Conservation (phyloP, 345 rosid species). For the Aegle marmelos region DNA sequence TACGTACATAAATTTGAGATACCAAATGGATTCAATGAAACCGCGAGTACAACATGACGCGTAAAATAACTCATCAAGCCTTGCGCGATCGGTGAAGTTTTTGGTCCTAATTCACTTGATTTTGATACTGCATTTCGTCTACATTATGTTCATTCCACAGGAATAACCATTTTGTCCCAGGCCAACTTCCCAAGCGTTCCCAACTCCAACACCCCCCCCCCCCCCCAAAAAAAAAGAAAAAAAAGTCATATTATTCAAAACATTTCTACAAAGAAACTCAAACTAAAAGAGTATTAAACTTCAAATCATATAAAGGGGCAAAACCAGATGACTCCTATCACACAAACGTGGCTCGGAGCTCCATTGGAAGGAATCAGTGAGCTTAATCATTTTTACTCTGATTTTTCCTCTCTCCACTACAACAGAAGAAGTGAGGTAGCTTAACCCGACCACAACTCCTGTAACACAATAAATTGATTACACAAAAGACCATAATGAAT, state of each 20-base stretch:
- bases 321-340: not conserved
- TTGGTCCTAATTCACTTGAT: too few species aligned
- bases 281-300: not conserved
- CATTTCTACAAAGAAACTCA: not conserved
- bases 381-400: slow-evolving; percentile 10
- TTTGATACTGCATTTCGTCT: not conserved
- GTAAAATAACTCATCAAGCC: not conserved
- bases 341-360: not conserved
- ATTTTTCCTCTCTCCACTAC: slow-evolving; percentile 71
- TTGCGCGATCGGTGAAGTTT: not conserved
- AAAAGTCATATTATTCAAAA: not conserved
- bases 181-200: too few species aligned
- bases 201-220: too few species aligned
- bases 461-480: slow-evolving; percentile 14
- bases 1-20: too few species aligned
- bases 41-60: not conserved
- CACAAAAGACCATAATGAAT: not conserved
- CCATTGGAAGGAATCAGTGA: not conserved
- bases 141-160: not conserved
- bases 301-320: not conserved
- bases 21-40: not conserved
- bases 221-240: not conserved
- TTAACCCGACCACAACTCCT: slow-evolving; percentile 89
- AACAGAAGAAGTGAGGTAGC: slow-evolving; percentile 92
- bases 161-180: not conserved